Evolutionary conservation across 1,139 yeast species (phyloP).

Genomic region (Kluyveromyces sp.): DNA sequence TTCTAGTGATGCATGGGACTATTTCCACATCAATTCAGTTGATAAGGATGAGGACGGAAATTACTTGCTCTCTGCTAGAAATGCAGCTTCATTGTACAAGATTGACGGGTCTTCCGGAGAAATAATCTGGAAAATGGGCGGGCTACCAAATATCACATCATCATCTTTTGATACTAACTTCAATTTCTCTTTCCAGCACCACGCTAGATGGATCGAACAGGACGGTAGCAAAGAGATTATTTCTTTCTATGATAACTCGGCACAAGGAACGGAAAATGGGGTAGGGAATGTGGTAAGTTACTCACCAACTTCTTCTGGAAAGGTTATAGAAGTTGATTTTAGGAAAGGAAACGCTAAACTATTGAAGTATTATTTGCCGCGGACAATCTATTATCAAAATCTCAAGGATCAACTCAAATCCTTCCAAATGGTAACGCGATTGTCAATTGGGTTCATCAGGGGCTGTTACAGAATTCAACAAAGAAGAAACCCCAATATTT

Average conservation of each 20-base stretch:
- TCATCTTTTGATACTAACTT: conserved; percentile 25
- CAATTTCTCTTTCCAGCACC: conserved; percentile 35
- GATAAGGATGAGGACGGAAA: conserved; percentile 29
- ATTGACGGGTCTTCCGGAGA: background rate
- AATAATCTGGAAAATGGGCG: conserved; percentile 19
- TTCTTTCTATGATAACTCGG: conserved; percentile 35
- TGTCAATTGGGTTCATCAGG: conserved; percentile 37
- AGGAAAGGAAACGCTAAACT: conserved; percentile 29
- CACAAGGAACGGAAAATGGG: conserved; percentile 32
- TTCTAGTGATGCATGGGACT: conserved; percentile 37
- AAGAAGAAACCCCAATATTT: conserved; percentile 30
- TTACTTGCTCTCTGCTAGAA: background rate
- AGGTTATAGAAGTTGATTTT: conserved; percentile 33
- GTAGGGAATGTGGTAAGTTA: conserved; percentile 27
- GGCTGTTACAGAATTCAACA: conserved; percentile 33
- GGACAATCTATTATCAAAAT: background rate
- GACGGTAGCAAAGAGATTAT: conserved; percentile 29
- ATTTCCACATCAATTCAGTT: conserved; percentile 37
- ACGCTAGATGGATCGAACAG: conserved; percentile 31
- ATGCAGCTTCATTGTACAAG: background rate
- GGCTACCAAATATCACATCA: conserved; percentile 33
- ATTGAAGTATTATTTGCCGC: conserved; percentile 10
- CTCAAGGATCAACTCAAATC: conserved; percentile 26
- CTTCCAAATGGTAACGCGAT: conserved; percentile 34
- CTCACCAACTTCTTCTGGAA: conserved; percentile 30